Conservation (phyloP, 116 monocot genomes). For the Phalaenopsis hybrid region DNA sequence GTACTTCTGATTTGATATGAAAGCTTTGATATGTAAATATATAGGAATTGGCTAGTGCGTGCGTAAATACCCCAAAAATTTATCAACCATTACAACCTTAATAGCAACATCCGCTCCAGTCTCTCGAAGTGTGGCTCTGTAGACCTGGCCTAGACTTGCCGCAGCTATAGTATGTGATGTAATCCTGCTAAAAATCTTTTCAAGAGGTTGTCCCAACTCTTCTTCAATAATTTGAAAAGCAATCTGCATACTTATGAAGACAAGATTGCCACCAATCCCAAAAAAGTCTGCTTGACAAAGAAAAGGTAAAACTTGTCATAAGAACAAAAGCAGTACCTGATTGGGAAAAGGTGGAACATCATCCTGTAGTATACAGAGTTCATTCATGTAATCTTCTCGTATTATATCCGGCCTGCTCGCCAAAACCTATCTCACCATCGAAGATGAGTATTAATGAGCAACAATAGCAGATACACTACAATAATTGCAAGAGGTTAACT, state of each 20-base stretch:
- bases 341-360: constrained; percentile 92
- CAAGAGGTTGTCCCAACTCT: constrained; percentile 86
- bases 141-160: constrained; percentile 93
- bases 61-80: background rate
- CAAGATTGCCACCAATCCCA: background rate
- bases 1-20: no score
- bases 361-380: constrained; percentile 95
- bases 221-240: constrained; percentile 93
- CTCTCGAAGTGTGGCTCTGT: constrained; percentile 85
- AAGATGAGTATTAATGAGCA: background rate
- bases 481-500: background rate
- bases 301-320: background rate
- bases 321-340: constrained; percentile 35
- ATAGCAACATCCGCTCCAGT: constrained; percentile 96
- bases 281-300: background rate
- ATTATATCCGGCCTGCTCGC: constrained; percentile 96
- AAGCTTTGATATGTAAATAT: no score
- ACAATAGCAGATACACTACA: background rate
- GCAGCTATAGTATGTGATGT: constrained; percentile 88
- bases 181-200: constrained; percentile 78
- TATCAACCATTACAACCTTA: constrained; percentile 44
- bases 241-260: constrained; percentile 29
- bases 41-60: no score
- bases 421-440: constrained; percentile 46
- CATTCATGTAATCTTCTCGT: constrained; percentile 98